Evolutionary conservation across 495 filamentous ascomycete genomes (phyloP).

Genomic region (Melanomma pulvis-pyrius): DNA sequence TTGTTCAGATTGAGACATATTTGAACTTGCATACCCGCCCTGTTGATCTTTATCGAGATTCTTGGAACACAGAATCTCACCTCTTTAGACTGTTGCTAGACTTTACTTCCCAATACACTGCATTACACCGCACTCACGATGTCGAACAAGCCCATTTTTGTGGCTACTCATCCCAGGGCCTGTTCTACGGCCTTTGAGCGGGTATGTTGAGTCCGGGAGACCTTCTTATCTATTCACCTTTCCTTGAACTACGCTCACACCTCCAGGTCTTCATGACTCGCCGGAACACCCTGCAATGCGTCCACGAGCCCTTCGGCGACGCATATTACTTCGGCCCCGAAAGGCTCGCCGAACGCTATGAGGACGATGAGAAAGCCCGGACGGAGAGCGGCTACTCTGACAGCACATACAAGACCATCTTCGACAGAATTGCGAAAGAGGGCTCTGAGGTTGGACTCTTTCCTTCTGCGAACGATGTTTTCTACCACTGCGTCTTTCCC

Average conservation of each 20-base stretch:
- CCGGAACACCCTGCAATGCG: constrained; percentile 71
- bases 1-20: constrained; percentile 22
- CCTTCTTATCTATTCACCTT: not conserved
- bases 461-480: constrained; percentile 21
- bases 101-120: not conserved
- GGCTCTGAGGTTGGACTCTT: constrained; percentile 63
- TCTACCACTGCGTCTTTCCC: not conserved
- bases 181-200: constrained; percentile 96
- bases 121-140: constrained; percentile 47
- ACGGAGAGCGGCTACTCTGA: constrained; percentile 72
- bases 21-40: constrained; percentile 6
- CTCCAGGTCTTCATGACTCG: constrained; percentile 93
- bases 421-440: constrained; percentile 70
- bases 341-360: constrained; percentile 74
- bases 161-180: constrained; percentile 89
- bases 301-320: constrained; percentile 96
- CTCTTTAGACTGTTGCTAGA: not conserved
- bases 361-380: constrained; percentile 69
- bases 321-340: constrained; percentile 95
- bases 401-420: constrained; percentile 74
- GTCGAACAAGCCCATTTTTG: constrained; percentile 82
- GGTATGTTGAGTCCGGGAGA: constrained; percentile 52
- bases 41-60: not conserved
- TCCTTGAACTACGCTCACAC: constrained; percentile 6
- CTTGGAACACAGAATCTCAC: constrained; percentile 34